These are phyloP conservation scores for Fusarium sp. DNA, from an alignment of 2,329 filamentous ascomycete genomes.

Conservation along the genomic window DNA sequence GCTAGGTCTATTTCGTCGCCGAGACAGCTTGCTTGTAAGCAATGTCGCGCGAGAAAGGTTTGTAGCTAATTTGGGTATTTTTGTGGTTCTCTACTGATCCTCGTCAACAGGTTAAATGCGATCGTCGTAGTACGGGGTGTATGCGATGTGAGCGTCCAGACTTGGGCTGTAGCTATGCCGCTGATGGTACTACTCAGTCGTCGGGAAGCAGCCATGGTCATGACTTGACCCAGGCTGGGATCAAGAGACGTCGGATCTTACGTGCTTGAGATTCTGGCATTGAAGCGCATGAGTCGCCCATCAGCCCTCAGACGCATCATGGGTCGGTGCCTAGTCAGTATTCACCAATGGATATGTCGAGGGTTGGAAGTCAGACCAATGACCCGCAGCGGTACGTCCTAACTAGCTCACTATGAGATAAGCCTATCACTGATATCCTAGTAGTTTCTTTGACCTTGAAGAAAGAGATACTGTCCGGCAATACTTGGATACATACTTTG, in stretches of 20 bases:
- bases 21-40: conserved; percentile 32
- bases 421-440: neutral
- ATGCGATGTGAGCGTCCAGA: conserved; percentile 38
- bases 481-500: conserved; percentile 45
- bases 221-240: conserved; percentile 48
- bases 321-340: too few relatives aligned
- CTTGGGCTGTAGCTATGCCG: conserved; percentile 32
- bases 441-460: conserved; percentile 33
- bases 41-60: conserved; percentile 48
- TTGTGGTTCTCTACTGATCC: conserved; percentile 18
- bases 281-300: conserved; percentile 12
- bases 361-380: too few relatives aligned
- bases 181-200: neutral
- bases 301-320: too few relatives aligned
- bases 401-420: too few relatives aligned
- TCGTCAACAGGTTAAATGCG: conserved; percentile 44
- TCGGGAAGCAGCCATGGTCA: neutral
- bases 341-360: too few relatives aligned
- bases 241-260: conserved; percentile 43
- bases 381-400: conserved; percentile 9
- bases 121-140: conserved; percentile 37
- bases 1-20: too few relatives aligned
- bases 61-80: too few relatives aligned
- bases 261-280: conserved; percentile 46
- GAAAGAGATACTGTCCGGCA: conserved; percentile 4